Evolutionary conservation across 73 alveolate genomes (phyloP), one percentile per base, ranked within the genome.

Genomic region (Stentor coeruleus): DNA sequence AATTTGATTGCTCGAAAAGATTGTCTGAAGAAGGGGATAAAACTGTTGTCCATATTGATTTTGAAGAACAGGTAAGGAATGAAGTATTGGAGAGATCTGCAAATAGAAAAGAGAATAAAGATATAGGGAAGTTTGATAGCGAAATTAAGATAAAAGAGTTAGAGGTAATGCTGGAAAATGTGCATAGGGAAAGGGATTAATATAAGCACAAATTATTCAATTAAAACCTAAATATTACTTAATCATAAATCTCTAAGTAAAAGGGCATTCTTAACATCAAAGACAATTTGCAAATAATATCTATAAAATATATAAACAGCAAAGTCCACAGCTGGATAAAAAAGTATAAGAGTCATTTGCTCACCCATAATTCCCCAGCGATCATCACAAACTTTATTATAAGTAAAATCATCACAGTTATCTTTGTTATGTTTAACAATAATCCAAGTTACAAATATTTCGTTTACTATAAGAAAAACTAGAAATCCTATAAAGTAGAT

Each of bases 321-420:
- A 20, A 49, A 49, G 66, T 11, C 28, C 28, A 49, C 20, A 20
- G 20, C 28, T 11, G 66, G 66, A 20, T 49, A 49, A 49, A 11
- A 49, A 11, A 49, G 6, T 49, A 49, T 49, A 11, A 49, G 66
- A 20, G 66, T 49, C 20, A 49, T 11, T 20, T 49, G 66, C 66
- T 49, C 66, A 49, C 66, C 66, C 66, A 49, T 49, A 11, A 49
- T 11, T 49, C 66, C 66, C 66, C 66, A 49, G 6, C 66, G 66
- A 49, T 49, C 66, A 49, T 49, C 66, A 49, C 66, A 49, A 11
- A 49, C 66, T 20, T 49, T 6, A 49, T 49, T 11, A 49, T 11
- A 49, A 49, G 6, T 20, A 20, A 49, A 49, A 49, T 49, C 66
- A 11, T 20, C 66, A 20, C 66, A 49, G 66, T 49, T 49, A 49